Conservation (phyloP, 257 asterid species). For the Paraleonurus japonicus region DNA sequence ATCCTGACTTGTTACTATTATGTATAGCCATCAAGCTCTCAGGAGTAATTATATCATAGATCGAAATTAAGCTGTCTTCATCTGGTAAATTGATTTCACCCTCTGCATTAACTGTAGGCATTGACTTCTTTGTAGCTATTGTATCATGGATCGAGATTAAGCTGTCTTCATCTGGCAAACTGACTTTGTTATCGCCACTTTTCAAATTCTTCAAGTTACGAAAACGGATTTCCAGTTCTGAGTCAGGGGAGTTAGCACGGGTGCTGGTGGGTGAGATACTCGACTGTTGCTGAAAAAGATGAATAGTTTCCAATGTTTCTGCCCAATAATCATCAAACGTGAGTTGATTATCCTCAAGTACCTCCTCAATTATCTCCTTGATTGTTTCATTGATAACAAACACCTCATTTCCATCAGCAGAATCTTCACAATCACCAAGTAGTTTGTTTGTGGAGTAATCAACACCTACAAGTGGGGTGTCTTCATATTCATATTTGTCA, state of each 20-base stretch:
- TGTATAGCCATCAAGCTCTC: constrained; percentile 9
- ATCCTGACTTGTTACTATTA: background rate
- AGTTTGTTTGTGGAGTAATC: constrained; percentile 23
- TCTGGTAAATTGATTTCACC: constrained; percentile 40
- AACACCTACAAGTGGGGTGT: constrained; percentile 13
- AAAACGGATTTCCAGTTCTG: constrained; percentile 30
- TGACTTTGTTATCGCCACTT: constrained; percentile 14
- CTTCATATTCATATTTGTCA: constrained; percentile 20
- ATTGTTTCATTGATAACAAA: constrained; percentile 4
- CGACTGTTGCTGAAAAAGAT: constrained; percentile 32
- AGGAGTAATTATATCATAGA: constrained; percentile 29
- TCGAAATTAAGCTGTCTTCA: constrained; percentile 39
- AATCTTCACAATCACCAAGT: constrained; percentile 14
- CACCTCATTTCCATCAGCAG: constrained; percentile 16
- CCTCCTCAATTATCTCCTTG: constrained; percentile 31
- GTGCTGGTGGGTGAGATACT: background rate
- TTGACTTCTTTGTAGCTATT: constrained; percentile 23
- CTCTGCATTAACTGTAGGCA: constrained; percentile 12
- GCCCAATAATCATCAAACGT: constrained; percentile 49
- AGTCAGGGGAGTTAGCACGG: constrained; percentile 16
- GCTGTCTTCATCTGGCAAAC: constrained; percentile 46
- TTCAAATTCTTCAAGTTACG: constrained; percentile 13
- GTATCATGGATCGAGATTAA: constrained; percentile 33
- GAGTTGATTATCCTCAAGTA: constrained; percentile 31
- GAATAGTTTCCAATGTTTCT: constrained; percentile 47